phyloP scores from a whole-genome alignment of 257 asterid genomes.

The Fraxinus pennsylvanica region DNA sequence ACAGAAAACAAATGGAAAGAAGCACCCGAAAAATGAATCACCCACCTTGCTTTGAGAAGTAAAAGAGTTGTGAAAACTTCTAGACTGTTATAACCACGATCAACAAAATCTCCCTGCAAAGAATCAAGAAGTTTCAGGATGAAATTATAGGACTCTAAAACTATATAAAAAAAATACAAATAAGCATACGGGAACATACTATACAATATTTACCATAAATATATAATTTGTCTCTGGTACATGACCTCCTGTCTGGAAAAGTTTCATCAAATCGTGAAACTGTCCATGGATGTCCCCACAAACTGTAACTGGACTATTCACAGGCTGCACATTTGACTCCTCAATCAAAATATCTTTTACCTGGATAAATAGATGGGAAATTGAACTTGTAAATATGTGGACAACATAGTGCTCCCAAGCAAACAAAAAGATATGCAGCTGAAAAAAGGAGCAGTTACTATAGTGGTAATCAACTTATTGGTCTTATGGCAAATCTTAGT shows the following conservation, averaged over 20 bases:
- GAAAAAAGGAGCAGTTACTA: slow-evolving; percentile 5
- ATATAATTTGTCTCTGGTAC: slow-evolving; percentile 98
- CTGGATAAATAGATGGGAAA: slow-evolving; percentile 39
- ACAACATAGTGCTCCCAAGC: slow-evolving; percentile 1
- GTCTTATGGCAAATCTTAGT: too few species aligned
- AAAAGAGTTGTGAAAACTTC: slow-evolving; percentile 94
- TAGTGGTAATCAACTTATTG: neutral
- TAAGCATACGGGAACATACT: neutral
- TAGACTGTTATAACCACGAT: slow-evolving; percentile 96
- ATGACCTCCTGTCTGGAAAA: slow-evolving; percentile 98
- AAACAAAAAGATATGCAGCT: slow-evolving; percentile 5
- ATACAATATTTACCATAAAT: slow-evolving; percentile 65
- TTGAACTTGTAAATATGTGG: slow-evolving; percentile 11
- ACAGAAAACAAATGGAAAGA: slow-evolving; percentile 1
- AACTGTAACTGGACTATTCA: slow-evolving; percentile 96
- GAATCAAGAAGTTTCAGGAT: slow-evolving; percentile 19
- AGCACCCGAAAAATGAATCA: neutral
- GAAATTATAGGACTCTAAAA: slow-evolving; percentile 10
- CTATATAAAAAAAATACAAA: slow-evolving; percentile 3
- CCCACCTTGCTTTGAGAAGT: slow-evolving; percentile 97
- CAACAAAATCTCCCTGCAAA: slow-evolving; percentile 96
- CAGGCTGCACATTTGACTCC: slow-evolving; percentile 99
- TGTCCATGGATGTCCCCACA: slow-evolving; percentile 99
- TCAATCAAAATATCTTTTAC: slow-evolving; percentile 96
- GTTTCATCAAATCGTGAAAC: slow-evolving; percentile 97